Evolutionary conservation across 768 basidiomycete species (phyloP).

Genomic region (Pleurotus tuber-regium): DNA sequence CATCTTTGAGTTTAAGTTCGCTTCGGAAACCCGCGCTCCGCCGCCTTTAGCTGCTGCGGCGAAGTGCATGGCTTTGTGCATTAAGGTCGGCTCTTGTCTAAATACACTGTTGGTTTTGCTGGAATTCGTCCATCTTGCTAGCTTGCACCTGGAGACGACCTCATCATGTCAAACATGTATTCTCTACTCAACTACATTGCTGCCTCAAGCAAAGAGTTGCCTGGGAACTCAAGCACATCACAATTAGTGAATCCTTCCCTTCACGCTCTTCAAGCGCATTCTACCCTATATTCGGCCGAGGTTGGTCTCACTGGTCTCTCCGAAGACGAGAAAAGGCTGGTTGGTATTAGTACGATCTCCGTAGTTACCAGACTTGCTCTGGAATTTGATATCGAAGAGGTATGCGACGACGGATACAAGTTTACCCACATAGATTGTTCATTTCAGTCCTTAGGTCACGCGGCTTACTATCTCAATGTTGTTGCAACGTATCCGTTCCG

Average conservation of each 20-base stretch:
- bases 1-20: slow-evolving; percentile 86
- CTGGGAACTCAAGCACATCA: slow-evolving; percentile 45
- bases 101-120: background rate
- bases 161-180: slow-evolving; percentile 94
- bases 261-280: slow-evolving; percentile 42
- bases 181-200: slow-evolving; percentile 92
- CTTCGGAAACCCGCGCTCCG: slow-evolving; percentile 67
- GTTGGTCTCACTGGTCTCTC: slow-evolving; percentile 63
- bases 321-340: slow-evolving; percentile 81
- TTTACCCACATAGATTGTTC: too few relatives aligned
- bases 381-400: slow-evolving; percentile 86
- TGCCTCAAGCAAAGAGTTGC: slow-evolving; percentile 75
- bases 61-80: slow-evolving; percentile 86
- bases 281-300: slow-evolving; percentile 57
- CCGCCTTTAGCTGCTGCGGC: slow-evolving; percentile 83
- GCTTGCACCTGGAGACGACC: slow-evolving; percentile 84
- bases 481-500: slow-evolving; percentile 78
- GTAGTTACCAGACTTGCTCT: slow-evolving; percentile 86
- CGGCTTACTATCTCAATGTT: slow-evolving; percentile 91
- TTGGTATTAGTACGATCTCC: slow-evolving; percentile 89
- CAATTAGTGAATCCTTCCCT: slow-evolving; percentile 41
- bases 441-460: slow-evolving; percentile 80
- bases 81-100: slow-evolving; percentile 52
- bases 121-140: slow-evolving; percentile 25
- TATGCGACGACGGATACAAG: too few relatives aligned